Conservation (phyloP, 2,329 filamentous ascomycete genomes). For the Aspergillus tamarii region DNA sequence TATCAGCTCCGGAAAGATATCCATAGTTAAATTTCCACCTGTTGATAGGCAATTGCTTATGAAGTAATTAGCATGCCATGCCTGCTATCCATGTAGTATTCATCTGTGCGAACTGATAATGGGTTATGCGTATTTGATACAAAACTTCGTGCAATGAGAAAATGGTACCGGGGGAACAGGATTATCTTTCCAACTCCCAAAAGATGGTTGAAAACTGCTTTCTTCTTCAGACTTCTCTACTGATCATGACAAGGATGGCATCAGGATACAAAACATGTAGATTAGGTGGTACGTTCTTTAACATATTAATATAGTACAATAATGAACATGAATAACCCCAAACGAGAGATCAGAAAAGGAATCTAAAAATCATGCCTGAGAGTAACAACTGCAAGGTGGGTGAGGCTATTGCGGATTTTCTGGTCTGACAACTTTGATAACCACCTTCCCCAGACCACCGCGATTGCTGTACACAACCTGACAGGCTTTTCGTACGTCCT, state of each 20-base stretch:
- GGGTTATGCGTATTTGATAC: background rate
- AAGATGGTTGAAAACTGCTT: no score
- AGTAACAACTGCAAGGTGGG: background rate
- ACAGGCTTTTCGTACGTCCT: conserved; percentile 47
- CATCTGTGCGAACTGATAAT: background rate
- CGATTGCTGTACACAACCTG: conserved; percentile 46
- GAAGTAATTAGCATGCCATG: background rate
- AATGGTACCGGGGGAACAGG: background rate
- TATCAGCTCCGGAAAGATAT: background rate
- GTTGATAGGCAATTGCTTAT: background rate
- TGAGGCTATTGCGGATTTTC: background rate
- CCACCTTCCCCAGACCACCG: conserved; percentile 50
- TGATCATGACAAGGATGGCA: background rate
- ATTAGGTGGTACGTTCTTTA: background rate
- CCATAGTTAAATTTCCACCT: background rate
- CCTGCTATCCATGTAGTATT: background rate
- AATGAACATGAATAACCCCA: background rate
- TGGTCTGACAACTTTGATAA: conserved; percentile 31
- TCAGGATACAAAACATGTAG: background rate
- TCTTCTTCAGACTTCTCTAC: background rate
- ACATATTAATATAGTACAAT: background rate
- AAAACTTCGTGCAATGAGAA: background rate
- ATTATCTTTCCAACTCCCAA: background rate
- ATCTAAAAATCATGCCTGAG: background rate
- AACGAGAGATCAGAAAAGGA: background rate